phyloP scores from a whole-genome alignment of 2,329 filamentous ascomycete genomes.

The Ustulina deusta region DNA sequence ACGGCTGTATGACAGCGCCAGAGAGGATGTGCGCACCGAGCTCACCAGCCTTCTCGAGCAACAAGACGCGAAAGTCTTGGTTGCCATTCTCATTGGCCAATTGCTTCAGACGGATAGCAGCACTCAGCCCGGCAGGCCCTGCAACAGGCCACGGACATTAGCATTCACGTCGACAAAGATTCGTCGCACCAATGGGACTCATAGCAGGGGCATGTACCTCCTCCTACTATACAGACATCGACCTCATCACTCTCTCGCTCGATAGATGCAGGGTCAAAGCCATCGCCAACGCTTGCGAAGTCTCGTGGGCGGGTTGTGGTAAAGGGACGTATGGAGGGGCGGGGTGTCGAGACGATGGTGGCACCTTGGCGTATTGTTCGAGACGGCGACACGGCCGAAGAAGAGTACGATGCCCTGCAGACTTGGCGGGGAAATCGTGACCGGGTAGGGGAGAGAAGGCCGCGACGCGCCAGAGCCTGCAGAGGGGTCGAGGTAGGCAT shows the following conservation, averaged over 20 bases:
- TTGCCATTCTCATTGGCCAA: constrained; percentile 94
- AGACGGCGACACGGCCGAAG: constrained; percentile 28
- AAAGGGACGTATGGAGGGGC: constrained; percentile 50
- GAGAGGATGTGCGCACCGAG: constrained; percentile 95
- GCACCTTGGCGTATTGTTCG: constrained; percentile 38
- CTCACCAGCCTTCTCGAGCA: constrained; percentile 96
- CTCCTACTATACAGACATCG: constrained; percentile 96
- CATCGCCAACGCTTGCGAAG: constrained; percentile 58
- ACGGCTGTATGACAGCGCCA: constrained; percentile 93
- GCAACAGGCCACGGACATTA: constrained; percentile 24
- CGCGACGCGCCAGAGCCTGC: constrained; percentile 45
- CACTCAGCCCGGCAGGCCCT: constrained; percentile 91
- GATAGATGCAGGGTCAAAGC: constrained; percentile 74
- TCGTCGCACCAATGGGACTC: background rate
- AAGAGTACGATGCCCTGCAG: constrained; percentile 44
- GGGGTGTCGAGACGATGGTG: constrained; percentile 32
- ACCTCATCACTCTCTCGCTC: constrained; percentile 94
- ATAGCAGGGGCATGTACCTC: constrained; percentile 64
- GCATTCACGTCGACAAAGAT: constrained; percentile 19
- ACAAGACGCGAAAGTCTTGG: constrained; percentile 91
- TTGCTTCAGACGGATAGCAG: constrained; percentile 95
- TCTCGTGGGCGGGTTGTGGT: constrained; percentile 51
- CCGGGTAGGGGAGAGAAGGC: constrained; percentile 42
- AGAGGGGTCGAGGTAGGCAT: constrained; percentile 50
- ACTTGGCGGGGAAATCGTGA: constrained; percentile 38